Percentiles rank a stretch among this genome's conserved stretches.
Evolutionary conservation across 768 basidiomycete genomes (phyloP).

Genomic region (Ramaria sp.): DNA sequence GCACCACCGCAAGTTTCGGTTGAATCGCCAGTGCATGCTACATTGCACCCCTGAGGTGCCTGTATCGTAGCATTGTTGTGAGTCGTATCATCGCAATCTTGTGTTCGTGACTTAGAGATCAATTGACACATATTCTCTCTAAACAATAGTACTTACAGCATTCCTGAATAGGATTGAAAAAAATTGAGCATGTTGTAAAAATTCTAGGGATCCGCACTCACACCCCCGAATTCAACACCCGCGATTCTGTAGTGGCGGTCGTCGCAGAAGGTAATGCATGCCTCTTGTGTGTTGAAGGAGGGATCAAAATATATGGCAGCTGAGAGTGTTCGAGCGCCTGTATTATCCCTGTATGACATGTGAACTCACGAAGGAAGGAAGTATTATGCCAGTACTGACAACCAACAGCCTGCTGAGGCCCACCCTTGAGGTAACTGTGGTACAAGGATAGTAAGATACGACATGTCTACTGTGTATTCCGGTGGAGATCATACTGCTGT

Average conservation of each 20-base stretch:
- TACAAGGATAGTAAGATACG: too few species aligned
- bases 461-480: too few species aligned
- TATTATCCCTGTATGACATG: conserved; percentile 36
- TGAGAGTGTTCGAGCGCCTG: conserved; percentile 43
- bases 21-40: conserved; percentile 50
- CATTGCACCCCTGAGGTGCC: conserved; percentile 44
- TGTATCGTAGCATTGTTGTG: conserved; percentile 34
- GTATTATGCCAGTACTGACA: background rate
- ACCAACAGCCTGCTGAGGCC: background rate
- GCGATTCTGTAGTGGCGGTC: conserved; percentile 24
- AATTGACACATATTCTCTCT: background rate
- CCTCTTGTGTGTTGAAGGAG: conserved; percentile 50
- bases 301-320: conserved; percentile 34
- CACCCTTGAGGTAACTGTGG: background rate
- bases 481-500: too few species aligned
- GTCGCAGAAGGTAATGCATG: conserved; percentile 35
- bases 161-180: conserved; percentile 10
- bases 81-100: conserved; percentile 41
- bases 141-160: conserved; percentile 10
- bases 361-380: background rate
- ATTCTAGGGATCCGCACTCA: conserved; percentile 24
- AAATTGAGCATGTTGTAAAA: background rate
- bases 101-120: background rate
- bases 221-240: conserved; percentile 38
- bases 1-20: conserved; percentile 68